Percentiles rank a stretch among this genome's conserved stretches.
Conservation (phyloP, 345 rosid genomes). For the Firmiana major region DNA sequence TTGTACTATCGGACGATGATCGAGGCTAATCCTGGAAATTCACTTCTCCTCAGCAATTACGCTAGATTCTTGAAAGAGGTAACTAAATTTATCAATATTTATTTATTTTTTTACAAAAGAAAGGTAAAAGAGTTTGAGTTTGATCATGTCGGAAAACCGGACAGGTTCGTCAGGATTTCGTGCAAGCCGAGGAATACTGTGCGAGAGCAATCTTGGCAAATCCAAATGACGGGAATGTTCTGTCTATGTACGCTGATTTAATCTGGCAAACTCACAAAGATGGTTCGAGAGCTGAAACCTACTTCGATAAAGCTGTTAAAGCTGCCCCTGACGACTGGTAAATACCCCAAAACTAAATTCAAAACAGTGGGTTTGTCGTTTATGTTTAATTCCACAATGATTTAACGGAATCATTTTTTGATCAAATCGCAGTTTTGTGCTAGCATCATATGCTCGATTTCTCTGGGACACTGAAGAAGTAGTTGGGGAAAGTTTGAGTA, state of each 20-base stretch:
- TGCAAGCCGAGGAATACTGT: constrained; percentile 80
- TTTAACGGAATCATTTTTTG: neutral
- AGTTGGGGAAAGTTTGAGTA: constrained; percentile 23
- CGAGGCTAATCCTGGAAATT: constrained; percentile 77
- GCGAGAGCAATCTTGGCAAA: constrained; percentile 66
- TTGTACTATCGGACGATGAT: constrained; percentile 73
- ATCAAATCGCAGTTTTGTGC: constrained; percentile 51
- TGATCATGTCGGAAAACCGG: constrained; percentile 7
- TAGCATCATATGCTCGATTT: constrained; percentile 86
- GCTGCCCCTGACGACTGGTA: constrained; percentile 85
- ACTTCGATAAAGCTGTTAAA: constrained; percentile 75
- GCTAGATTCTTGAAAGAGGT: constrained; percentile 94
- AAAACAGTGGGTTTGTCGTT: neutral
- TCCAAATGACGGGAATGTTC: constrained; percentile 63
- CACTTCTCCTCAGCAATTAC: constrained; percentile 77
- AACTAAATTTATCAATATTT: neutral
- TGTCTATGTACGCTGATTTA: constrained; percentile 81
- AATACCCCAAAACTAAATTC: neutral
- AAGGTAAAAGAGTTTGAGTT: neutral
- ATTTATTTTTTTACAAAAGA: neutral
- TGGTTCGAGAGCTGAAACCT: constrained; percentile 62
- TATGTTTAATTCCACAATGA: neutral
- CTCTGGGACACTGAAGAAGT: constrained; percentile 69
- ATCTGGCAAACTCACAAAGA: constrained; percentile 78
- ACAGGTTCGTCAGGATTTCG: constrained; percentile 61